phyloP scores from a whole-genome alignment of 257 asterid species.

The Plectranthus barbatus region DNA sequence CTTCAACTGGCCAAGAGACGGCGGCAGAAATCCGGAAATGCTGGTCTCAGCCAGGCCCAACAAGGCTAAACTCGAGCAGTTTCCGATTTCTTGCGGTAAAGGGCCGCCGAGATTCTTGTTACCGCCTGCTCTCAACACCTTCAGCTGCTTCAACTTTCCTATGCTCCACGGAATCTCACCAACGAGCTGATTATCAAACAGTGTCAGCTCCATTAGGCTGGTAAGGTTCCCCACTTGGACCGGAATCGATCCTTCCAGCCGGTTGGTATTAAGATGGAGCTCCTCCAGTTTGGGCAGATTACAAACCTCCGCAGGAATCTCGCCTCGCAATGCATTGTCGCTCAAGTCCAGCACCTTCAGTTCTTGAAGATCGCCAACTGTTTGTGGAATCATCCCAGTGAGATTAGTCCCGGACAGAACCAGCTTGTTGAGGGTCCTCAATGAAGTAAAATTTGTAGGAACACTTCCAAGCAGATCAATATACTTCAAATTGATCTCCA shows the following conservation, averaged over 20 bases:
- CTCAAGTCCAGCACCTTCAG: conserved; percentile 48
- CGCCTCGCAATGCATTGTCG: conserved; percentile 53
- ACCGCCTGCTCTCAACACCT: conserved; percentile 66
- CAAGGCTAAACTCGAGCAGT: conserved; percentile 43
- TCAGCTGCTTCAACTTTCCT: conserved; percentile 45
- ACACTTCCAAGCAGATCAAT: conserved; percentile 53
- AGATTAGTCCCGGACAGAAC: conserved; percentile 56
- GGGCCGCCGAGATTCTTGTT: conserved; percentile 65
- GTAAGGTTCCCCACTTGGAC: conserved; percentile 44
- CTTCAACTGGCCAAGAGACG: conserved; percentile 48
- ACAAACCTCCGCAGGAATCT: conserved; percentile 40
- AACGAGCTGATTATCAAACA: conserved; percentile 57
- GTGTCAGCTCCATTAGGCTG: conserved; percentile 27
- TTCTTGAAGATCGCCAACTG: conserved; percentile 32
- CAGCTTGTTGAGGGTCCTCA: conserved; percentile 32
- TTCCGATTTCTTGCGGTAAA: conserved; percentile 57
- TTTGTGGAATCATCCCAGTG: conserved; percentile 44
- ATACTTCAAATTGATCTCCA: conserved; percentile 38
- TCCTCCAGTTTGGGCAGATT: conserved; percentile 34
- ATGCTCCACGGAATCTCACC: conserved; percentile 48
- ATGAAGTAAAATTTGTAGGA: conserved; percentile 34
- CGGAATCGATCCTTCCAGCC: conserved; percentile 48
- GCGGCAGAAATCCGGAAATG: conserved; percentile 63
- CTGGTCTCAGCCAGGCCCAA: conserved; percentile 71
- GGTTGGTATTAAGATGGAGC: conserved; percentile 46